Base-by-base conservation (phyloP, 768 basidiomycete genomes). In the Ephemerocybe angulata region DNA sequence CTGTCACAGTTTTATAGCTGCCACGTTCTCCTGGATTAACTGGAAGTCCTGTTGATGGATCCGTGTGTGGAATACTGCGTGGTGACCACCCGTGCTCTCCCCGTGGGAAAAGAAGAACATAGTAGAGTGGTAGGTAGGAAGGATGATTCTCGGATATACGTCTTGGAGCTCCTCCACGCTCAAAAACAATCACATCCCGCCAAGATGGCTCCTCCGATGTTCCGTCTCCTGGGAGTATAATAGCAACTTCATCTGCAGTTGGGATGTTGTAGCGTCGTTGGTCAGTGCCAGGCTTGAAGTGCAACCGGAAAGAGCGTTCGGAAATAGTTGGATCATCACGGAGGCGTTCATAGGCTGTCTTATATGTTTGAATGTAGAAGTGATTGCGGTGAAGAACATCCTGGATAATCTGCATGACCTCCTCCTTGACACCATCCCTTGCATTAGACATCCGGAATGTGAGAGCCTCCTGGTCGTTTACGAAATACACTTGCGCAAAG, bases 81-180 rank as follows among this genome's bases (percentile, higher is more conserved):
- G 76, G 79, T 66, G 79, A 71, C 76, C 72, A 80, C 2, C 77
- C 77, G 38, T 60, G 44, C 15, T 73, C 59, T 1, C 75, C 75
- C 33, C 46, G 15, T 3, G 77, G 72, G 65, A 80, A 79, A 1
- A 81, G 64, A 0, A 81, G 57, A 0, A 74, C 70, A 72, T 77
- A 80, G 13, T 77, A 71, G 1, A 80, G 62, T 0, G 75, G 58
- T 0, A 57, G 29, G 57, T 80, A 81, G 0, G 61, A 44, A 5
- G 70, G 65, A 55, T 74, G 62, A 0, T 61, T 48, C 1, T 80
- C 67, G 54, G 49, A 66, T 27, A 78, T 74, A 3, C 61, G 49
- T 22, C 53, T 21, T 3, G 76, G 55, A 2, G 54, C 60, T 41
- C 57, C 62, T 52, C 33, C 56, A 21, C 63, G 55, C 0, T 61